Evolutionary conservation across 2,329 filamentous ascomycete species (phyloP).

Genomic region (Macroventuria anomochaeta): DNA sequence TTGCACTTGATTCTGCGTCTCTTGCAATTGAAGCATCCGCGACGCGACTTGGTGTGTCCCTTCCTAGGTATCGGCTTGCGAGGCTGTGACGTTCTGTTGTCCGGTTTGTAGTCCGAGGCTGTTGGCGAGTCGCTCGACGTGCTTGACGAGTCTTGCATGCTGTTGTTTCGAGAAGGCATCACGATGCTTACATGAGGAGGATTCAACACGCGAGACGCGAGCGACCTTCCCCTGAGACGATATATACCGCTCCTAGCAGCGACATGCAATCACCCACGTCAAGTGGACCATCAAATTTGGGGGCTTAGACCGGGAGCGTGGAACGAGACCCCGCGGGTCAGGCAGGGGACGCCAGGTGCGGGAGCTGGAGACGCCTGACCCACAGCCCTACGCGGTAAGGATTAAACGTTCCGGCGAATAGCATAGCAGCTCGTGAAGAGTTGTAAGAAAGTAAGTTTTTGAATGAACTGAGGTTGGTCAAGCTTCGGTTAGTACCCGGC

Average conservation of each 20-base stretch:
- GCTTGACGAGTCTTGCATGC: constrained; percentile 33
- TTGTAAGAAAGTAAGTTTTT: constrained; percentile 17
- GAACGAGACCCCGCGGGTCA: constrained; percentile 33
- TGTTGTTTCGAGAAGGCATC: constrained; percentile 31
- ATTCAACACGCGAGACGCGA: constrained; percentile 23
- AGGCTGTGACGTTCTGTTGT: constrained; percentile 32
- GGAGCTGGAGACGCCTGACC: constrained; percentile 36
- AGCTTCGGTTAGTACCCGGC: constrained; percentile 23
- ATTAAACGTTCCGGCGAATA: constrained; percentile 29
- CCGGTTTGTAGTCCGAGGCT: constrained; percentile 28
- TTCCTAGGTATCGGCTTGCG: constrained; percentile 54
- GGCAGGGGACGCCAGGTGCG: constrained; percentile 34
- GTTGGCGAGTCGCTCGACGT: constrained; percentile 43
- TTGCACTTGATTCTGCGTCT: constrained; percentile 72
- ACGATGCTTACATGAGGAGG: constrained; percentile 23
- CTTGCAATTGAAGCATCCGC: constrained; percentile 73
- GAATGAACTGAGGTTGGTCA: constrained; percentile 20
- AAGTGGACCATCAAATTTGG: constrained; percentile 29
- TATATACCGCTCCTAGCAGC: constrained; percentile 34
- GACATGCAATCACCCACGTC: constrained; percentile 16
- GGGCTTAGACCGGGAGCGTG: constrained; percentile 40
- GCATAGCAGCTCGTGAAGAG: constrained; percentile 7
- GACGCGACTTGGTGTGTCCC: constrained; percentile 70
- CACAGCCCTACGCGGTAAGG: constrained; percentile 38
- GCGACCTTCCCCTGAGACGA: constrained; percentile 29